Evolutionary conservation across 257 asterid genomes (phyloP).

Genomic region (Solanum dulcamara): DNA sequence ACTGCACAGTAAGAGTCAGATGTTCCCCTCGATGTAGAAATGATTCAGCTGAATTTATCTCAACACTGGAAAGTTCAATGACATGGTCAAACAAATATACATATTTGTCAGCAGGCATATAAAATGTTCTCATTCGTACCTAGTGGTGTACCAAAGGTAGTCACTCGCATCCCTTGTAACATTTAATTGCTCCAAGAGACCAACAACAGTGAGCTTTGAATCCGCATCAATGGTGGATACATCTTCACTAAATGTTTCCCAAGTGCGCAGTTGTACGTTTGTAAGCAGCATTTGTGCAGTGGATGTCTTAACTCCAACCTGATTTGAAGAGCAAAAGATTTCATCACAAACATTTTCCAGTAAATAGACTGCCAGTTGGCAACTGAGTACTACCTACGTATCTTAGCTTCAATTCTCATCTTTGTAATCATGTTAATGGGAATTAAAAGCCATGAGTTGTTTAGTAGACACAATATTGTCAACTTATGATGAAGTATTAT

Average conservation of each 20-base stretch:
- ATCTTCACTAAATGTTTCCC: slow-evolving; percentile 80
- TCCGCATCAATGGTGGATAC: slow-evolving; percentile 36
- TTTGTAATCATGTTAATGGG: not conserved
- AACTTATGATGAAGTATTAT: not conserved
- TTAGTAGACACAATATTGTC: not conserved
- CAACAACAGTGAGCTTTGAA: slow-evolving; percentile 42
- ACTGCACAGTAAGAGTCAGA: slow-evolving; percentile 50
- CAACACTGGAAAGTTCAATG: slow-evolving; percentile 33
- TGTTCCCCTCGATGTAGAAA: slow-evolving; percentile 44
- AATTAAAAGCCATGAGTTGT: not conserved
- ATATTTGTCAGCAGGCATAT: not conserved
- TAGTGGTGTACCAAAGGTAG: slow-evolving; percentile 90
- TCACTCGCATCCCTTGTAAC: slow-evolving; percentile 89
- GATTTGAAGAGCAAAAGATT: not conserved
- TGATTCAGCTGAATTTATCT: slow-evolving; percentile 56
- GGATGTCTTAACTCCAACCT: slow-evolving; percentile 54
- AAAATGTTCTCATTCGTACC: slow-evolving; percentile 25
- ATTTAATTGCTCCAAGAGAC: slow-evolving; percentile 82
- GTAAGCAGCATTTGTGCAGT: slow-evolving; percentile 50
- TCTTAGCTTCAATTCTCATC: not conserved
- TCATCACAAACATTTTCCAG: not conserved
- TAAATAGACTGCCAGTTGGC: not conserved
- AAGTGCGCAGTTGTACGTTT: slow-evolving; percentile 28
- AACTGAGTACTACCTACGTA: not conserved
- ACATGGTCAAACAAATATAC: not conserved